phyloP scores from a whole-genome alignment of 2,329 filamentous ascomycete species.

The Volutella citrinella region DNA sequence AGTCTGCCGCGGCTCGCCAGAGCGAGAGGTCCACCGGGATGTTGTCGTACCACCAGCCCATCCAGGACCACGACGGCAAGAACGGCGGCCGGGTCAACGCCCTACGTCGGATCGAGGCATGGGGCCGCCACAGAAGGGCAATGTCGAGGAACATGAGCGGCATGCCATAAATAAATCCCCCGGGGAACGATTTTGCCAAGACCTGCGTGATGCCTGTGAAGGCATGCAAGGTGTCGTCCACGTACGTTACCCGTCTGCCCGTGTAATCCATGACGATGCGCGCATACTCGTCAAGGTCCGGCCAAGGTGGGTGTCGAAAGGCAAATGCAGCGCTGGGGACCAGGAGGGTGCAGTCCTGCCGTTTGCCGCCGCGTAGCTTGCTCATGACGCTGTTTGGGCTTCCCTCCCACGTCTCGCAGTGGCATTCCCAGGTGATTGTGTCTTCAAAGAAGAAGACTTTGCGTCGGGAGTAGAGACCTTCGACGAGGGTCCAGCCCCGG shows the following conservation, averaged over 20 bases:
- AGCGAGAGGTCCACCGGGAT: slow-evolving; percentile 39
- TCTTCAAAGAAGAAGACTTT: slow-evolving; percentile 43
- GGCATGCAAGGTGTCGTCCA: slow-evolving; percentile 41
- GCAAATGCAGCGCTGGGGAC: slow-evolving; percentile 32
- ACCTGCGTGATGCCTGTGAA: slow-evolving; percentile 42
- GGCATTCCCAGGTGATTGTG: slow-evolving; percentile 43
- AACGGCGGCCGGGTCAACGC: slow-evolving; percentile 35
- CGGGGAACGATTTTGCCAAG: slow-evolving; percentile 38
- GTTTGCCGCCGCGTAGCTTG: slow-evolving; percentile 28
- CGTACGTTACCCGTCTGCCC: slow-evolving; percentile 34
- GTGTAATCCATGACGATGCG: slow-evolving; percentile 43
- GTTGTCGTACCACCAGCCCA: slow-evolving; percentile 47
- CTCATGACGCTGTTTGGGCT: slow-evolving; percentile 29
- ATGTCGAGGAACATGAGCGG: slow-evolving; percentile 44
- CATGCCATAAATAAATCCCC: slow-evolving; percentile 45
- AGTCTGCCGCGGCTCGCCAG: slow-evolving; percentile 43
- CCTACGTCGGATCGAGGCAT: slow-evolving; percentile 39
- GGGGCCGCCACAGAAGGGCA: slow-evolving; percentile 43
- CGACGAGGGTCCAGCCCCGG: slow-evolving; percentile 43
- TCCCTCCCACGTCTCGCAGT: slow-evolving; percentile 42
- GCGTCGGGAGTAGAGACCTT: slow-evolving; percentile 40
- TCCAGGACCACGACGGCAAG: slow-evolving; percentile 46
- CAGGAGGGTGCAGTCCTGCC: slow-evolving; percentile 30
- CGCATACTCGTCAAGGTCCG: slow-evolving; percentile 44
- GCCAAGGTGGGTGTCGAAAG: slow-evolving; percentile 41